Base-by-base conservation (phyloP, 805 yeast genomes). In the Diddensiella caesifluorescens region DNA sequence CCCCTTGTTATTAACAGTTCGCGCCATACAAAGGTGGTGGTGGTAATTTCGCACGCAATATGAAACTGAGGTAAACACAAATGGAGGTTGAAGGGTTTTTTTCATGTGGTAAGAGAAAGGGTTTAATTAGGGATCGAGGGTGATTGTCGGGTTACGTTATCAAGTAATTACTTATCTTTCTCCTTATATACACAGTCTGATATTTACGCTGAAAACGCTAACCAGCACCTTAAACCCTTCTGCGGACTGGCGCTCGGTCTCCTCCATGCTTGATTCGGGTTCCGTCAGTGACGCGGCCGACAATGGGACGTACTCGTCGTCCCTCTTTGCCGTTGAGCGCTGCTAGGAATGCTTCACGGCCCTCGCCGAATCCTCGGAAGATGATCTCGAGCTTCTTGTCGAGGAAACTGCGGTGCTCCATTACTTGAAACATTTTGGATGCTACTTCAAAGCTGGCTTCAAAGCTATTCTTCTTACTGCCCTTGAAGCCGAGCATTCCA, bases 291-390 rank as follows among this genome's bases (percentile, higher is more conserved):
- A 90, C 67, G 55, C 88, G 77, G 25, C 74, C 73, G 28, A 92
- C 74, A 41, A 74, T 69, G n/a, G 73, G 71, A 57, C 86, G 75
- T 29, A 92, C 69, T 23, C 69, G 63, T 31, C 71, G 64, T 40
- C 97, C 97, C 68, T 90, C 97, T 59, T 83, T 84, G 53, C 97
- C 96, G 54, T 77, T 77, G 50, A 90, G 72, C 1, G 95, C 95
- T 40, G 79, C 80, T 42, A 79, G 66, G 52, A 92, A 89, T 1
- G 95, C 95, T 47, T 77, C 79, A 63, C 97, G 77, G 31, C 95
- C 95, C 57, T 84, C 84, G 40, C 96, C 95, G 53, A 82, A 87
- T 51, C 85, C 85, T 51, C 80, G 79, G 54, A 88, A 68, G 16
- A 86, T 77, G 33, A 90, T 62, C 62, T 90, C 97, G 21, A 90